Conservation (phyloP, 148 eudicot species). For the Cornus kousa region DNA sequence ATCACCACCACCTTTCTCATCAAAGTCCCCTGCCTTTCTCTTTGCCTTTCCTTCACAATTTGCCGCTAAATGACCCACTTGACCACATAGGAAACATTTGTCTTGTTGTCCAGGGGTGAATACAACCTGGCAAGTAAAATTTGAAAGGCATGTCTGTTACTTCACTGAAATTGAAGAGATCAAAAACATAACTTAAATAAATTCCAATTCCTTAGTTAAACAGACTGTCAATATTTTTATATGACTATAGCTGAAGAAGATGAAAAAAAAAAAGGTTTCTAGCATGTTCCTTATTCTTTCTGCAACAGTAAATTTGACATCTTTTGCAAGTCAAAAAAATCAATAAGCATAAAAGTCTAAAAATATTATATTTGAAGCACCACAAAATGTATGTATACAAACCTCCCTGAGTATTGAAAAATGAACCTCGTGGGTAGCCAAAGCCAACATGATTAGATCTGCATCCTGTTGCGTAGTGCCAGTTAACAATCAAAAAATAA, state of each 20-base stretch:
- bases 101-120: constrained; percentile 84
- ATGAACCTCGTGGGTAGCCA: constrained; percentile 98
- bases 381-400: not conserved
- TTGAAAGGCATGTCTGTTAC: not conserved
- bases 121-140: constrained; percentile 52
- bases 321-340: not conserved
- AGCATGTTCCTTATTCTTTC: not conserved
- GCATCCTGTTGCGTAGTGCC: constrained; percentile 60
- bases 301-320: not conserved
- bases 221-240: not conserved
- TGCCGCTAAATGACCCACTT: constrained; percentile 91
- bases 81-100: constrained; percentile 92
- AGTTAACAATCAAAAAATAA: not conserved
- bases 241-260: not conserved
- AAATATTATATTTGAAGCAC: not conserved
- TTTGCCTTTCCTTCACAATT: constrained; percentile 88
- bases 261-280: not conserved
- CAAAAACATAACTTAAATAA: not conserved
- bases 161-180: not conserved
- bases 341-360: not conserved
- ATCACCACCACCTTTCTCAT: constrained; percentile 72
- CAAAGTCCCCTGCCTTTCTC: constrained; percentile 89
- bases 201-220: not conserved
- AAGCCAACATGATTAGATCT: constrained; percentile 86
- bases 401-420: constrained; percentile 97